A percentile compares a stretch with the other conserved stretches of the same genome.
These are phyloP conservation scores for Phyllostachys edulis DNA, from an alignment of 176 grass and related monocot genomes.

Conservation along the genomic window DNA sequence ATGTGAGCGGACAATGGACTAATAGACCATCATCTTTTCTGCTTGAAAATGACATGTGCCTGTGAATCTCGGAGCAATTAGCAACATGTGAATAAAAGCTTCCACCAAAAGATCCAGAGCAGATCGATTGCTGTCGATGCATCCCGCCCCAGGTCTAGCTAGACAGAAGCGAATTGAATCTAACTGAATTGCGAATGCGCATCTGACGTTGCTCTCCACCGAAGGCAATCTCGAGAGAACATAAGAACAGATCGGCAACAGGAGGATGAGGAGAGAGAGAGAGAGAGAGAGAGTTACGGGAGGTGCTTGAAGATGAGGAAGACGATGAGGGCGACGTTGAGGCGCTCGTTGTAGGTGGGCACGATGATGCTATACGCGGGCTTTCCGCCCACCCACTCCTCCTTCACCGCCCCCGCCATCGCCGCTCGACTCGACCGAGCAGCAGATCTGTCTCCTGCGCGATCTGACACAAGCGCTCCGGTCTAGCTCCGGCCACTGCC, in stretches of 20 bases:
- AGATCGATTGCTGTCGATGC: neutral
- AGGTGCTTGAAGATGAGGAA: slow-evolving; percentile 97
- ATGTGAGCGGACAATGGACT: neutral
- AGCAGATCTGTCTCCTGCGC: neutral
- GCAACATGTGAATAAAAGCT: neutral
- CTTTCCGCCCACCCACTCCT: slow-evolving; percentile 18
- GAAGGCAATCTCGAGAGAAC: neutral
- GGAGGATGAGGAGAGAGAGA: too few species aligned
- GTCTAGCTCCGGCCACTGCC: neutral
- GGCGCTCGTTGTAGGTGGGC: slow-evolving; percentile 95
- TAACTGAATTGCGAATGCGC: neutral
- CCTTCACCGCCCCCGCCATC: slow-evolving; percentile 20
- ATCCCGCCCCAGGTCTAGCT: neutral
- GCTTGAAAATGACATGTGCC: neutral
- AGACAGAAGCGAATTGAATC: neutral
- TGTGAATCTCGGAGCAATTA: slow-evolving; percentile 4
- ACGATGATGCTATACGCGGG: slow-evolving; percentile 83
- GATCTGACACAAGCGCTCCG: neutral
- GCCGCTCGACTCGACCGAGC: neutral
- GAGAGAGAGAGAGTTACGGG: slow-evolving; percentile 37
- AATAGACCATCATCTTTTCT: neutral
- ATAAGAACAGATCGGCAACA: too few species aligned
- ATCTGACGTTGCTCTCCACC: neutral
- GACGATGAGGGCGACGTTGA: slow-evolving; percentile 85
- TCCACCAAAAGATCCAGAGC: neutral